phyloP scores from a whole-genome alignment of 2,329 filamentous ascomycete genomes.

The Lachnellula subtilissima region DNA sequence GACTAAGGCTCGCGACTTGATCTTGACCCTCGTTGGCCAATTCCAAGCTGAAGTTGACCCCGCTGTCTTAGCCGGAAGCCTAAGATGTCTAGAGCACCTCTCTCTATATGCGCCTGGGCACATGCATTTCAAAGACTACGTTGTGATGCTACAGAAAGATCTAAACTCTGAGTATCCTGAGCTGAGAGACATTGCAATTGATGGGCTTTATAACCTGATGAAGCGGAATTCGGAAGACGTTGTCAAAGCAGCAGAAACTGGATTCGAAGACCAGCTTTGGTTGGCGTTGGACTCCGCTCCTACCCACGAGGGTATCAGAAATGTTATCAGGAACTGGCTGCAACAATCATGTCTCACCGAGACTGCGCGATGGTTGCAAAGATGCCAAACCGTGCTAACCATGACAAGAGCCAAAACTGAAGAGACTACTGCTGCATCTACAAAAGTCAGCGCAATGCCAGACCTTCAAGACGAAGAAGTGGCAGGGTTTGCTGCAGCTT shows the following conservation, averaged over 20 bases:
- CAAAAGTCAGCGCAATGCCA: constrained; percentile 51
- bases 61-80: constrained; percentile 68
- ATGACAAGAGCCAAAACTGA: constrained; percentile 71
- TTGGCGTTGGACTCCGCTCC: constrained; percentile 75
- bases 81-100: constrained; percentile 83
- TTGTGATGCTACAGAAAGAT: constrained; percentile 73
- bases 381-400: constrained; percentile 82
- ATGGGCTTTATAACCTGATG: constrained; percentile 92
- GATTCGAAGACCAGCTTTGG: constrained; percentile 90
- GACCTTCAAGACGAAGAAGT: constrained; percentile 95
- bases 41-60: constrained; percentile 72
- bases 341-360: constrained; percentile 80
- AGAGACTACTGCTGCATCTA: constrained; percentile 40
- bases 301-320: constrained; percentile 72
- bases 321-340: constrained; percentile 89
- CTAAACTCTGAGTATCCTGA: constrained; percentile 64
- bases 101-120: constrained; percentile 87
- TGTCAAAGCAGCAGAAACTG: constrained; percentile 66
- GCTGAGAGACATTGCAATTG: constrained; percentile 74
- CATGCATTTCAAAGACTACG: constrained; percentile 79
- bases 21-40: constrained; percentile 77
- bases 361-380: constrained; percentile 79
- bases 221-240: constrained; percentile 84
- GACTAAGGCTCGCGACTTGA: constrained; percentile 84
- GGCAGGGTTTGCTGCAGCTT: constrained; percentile 80